Percentiles rank a stretch among this genome's conserved stretches.
Conservation (phyloP, 371 early-diverging fungal species). For the Zychaea mexicana region DNA sequence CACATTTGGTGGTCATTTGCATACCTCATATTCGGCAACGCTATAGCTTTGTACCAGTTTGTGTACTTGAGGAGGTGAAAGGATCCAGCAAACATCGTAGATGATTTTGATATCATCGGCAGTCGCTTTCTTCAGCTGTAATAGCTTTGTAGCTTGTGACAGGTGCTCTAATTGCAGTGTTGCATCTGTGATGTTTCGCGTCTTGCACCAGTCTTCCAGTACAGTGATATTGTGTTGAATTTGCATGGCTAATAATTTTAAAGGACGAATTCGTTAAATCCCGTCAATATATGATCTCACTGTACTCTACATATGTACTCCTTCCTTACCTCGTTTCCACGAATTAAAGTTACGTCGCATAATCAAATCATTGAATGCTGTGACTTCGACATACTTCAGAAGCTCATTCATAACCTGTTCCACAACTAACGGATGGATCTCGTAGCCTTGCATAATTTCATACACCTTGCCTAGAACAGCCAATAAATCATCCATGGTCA, state of each 20-base stretch:
- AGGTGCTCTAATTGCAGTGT: conserved; percentile 85
- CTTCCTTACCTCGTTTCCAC: conserved; percentile 69
- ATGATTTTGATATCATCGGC: conserved; percentile 88
- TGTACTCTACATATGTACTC: no score
- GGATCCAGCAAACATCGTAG: conserved; percentile 89
- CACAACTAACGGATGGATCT: conserved; percentile 69
- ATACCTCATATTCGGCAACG: conserved; percentile 70
- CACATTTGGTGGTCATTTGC: no score
- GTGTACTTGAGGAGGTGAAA: conserved; percentile 88
- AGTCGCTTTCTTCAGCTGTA: conserved; percentile 90
- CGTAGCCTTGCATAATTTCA: conserved; percentile 86
- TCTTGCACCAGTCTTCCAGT: conserved; percentile 94
- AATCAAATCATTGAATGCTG: conserved; percentile 89
- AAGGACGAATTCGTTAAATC: no score
- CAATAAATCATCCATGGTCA: conserved; percentile 83
- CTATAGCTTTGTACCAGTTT: conserved; percentile 82
- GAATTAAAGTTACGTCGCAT: conserved; percentile 81
- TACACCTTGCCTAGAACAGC: conserved; percentile 80
- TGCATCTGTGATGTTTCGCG: conserved; percentile 78
- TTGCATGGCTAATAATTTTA: conserved; percentile 69
- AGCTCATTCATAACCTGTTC: conserved; percentile 83
- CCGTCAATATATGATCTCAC: no score
- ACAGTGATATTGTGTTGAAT: conserved; percentile 92
- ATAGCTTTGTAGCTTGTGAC: conserved; percentile 87
- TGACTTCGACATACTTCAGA: conserved; percentile 84